These are phyloP conservation scores for Fraxinus albicans DNA, from an alignment of 305 asterid genomes.

Conservation along the genomic window DNA sequence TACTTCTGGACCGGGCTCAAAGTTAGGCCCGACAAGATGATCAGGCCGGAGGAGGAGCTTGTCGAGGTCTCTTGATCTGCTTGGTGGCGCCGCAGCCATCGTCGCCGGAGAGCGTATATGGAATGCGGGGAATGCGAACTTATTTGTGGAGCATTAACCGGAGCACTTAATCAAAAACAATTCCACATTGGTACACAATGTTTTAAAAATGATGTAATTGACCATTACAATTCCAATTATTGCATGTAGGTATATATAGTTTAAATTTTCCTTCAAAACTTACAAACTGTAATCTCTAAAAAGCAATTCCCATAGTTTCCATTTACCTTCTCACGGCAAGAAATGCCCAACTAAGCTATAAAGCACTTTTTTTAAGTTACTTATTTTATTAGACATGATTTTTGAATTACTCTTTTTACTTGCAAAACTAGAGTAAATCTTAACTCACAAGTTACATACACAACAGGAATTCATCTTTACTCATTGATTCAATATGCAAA, in stretches of 20 bases:
- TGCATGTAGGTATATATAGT: not conserved
- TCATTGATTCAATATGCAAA: conserved; percentile 7
- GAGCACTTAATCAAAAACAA: too few species aligned
- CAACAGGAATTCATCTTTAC: conserved; percentile 3
- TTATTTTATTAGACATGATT: not conserved
- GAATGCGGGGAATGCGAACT: not conserved
- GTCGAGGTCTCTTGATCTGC: conserved; percentile 96
- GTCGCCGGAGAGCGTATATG: not conserved
- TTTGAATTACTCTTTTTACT: too few species aligned
- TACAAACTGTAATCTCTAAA: not conserved
- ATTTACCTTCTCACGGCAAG: not conserved
- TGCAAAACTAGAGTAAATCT: not conserved
- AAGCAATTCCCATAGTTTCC: not conserved
- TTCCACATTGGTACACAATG: too few species aligned
- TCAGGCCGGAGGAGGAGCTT: conserved; percentile 91
- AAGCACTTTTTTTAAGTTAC: not conserved
- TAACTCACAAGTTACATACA: not conserved
- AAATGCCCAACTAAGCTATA: not conserved
- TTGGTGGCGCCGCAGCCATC: conserved; percentile 68
- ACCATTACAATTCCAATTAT: not conserved
- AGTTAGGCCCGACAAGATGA: conserved; percentile 57
- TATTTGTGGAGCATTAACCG: not conserved
- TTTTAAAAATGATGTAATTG: not conserved
- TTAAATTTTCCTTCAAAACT: not conserved
- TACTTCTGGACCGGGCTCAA: conserved; percentile 69